These are phyloP conservation scores for Agastache rugosa DNA, from an alignment of 257 asterid genomes.

Conservation along the genomic window DNA sequence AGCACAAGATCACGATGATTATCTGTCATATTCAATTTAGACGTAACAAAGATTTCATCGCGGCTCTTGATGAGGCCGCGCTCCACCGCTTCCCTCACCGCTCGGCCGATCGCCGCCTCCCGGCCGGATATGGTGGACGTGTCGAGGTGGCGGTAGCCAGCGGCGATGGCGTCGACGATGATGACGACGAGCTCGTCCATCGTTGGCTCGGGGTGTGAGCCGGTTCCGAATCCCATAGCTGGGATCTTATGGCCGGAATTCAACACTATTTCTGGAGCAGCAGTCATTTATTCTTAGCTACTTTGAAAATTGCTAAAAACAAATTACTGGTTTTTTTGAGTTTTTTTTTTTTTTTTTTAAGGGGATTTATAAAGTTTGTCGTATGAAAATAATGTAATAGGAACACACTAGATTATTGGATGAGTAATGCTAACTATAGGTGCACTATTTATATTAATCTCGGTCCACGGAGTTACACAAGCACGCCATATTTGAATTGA, in stretches of 20 bases:
- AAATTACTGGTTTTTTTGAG: no score
- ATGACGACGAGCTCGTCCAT: conserved; percentile 40
- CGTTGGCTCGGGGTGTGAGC: conserved; percentile 36
- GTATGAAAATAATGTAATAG: no score
- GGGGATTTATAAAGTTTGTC: no score
- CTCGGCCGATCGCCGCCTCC: conserved; percentile 55
- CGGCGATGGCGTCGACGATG: conserved; percentile 43
- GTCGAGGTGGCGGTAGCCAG: conserved; percentile 64
- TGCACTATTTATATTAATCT: no score
- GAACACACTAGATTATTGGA: no score
- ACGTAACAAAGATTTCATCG: conserved; percentile 52
- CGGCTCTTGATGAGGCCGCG: conserved; percentile 47
- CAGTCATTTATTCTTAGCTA: background rate
- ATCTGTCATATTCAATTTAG: conserved; percentile 48
- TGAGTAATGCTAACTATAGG: no score
- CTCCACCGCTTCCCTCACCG: conserved; percentile 47
- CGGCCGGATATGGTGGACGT: conserved; percentile 52
- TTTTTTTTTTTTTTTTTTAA: no score
- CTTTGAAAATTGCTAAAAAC: no score
- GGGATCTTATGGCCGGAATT: conserved; percentile 58
- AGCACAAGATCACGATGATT: conserved; percentile 49
- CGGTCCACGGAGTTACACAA: no score
- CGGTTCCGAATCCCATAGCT: conserved; percentile 46
- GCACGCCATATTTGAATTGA: no score
- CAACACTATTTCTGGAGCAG: conserved; percentile 42